Percentiles rank a stretch among this genome's conserved stretches.
Conservation (phyloP, 495 filamentous ascomycete genomes). For the Penicillium salamii region DNA sequence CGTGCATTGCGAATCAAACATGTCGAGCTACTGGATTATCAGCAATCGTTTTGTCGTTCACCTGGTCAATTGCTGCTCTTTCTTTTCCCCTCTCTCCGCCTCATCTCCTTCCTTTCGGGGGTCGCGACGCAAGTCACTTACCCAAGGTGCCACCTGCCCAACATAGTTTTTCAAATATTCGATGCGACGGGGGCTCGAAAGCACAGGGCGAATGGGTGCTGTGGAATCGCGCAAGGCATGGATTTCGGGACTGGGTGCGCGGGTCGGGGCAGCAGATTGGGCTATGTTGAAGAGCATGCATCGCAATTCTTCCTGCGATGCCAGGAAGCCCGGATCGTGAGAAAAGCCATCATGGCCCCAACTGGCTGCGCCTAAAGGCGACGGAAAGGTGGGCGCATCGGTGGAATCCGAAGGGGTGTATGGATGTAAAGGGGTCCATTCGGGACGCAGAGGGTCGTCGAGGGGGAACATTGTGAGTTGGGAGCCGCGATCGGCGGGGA, state of each 20-base stretch:
- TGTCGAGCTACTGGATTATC: constrained; percentile 39
- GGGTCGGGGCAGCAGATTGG: constrained; percentile 32
- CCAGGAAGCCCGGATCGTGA: constrained; percentile 37
- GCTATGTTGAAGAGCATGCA: constrained; percentile 36
- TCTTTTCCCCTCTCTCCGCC: too few relatives aligned
- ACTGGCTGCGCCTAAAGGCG: constrained; percentile 22
- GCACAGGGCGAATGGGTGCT: constrained; percentile 14
- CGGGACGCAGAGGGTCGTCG: neutral
- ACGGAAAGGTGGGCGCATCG: constrained; percentile 16
- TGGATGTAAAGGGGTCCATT: neutral
- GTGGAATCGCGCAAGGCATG: neutral
- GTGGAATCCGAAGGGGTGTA: constrained; percentile 21
- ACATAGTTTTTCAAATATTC: constrained; percentile 47
- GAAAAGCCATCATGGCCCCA: constrained; percentile 36
- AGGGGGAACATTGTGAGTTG: neutral
- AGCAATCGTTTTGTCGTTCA: neutral
- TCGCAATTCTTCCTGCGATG: constrained; percentile 37
- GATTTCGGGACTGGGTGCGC: constrained; percentile 19
- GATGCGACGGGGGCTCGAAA: constrained; percentile 27
- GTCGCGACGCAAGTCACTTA: constrained; percentile 9
- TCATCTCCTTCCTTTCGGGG: too few relatives aligned
- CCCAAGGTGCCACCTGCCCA: constrained; percentile 43
- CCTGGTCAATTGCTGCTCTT: too few relatives aligned
- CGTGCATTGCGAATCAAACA: constrained; percentile 45
- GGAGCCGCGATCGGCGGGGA: neutral